These are phyloP conservation scores for Violaceomyces palustris DNA, from an alignment of 1,284 basidiomycete genomes.

Conservation along the genomic window DNA sequence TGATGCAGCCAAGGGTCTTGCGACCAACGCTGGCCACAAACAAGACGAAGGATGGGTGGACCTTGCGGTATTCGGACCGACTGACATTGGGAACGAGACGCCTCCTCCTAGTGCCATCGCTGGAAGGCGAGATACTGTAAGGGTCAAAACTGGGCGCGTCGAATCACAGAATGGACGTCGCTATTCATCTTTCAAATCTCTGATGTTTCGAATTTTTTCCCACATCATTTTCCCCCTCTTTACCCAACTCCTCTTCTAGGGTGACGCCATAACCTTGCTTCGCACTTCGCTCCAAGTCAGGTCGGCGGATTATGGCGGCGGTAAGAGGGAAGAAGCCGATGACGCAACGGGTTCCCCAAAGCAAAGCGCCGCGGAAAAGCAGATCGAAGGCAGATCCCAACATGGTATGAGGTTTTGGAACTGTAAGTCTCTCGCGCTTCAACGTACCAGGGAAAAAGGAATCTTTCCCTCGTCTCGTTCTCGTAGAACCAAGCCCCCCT, in stretches of 20 bases:
- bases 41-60: constrained; percentile 20
- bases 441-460: too few relatives aligned
- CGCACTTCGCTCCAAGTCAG: not conserved
- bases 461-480: too few relatives aligned
- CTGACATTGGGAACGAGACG: constrained; percentile 29
- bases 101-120: constrained; percentile 41
- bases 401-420: constrained; percentile 2
- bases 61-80: constrained; percentile 19
- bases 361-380: constrained; percentile 4
- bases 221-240: too few relatives aligned
- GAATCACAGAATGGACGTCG: not conserved
- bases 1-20: constrained; percentile 1
- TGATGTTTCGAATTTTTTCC: too few relatives aligned
- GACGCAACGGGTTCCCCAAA: not conserved
- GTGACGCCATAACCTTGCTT: constrained; percentile 4
- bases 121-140: constrained; percentile 39
- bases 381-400: not conserved
- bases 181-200: not conserved
- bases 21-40: constrained; percentile 3
- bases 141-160: too few relatives aligned
- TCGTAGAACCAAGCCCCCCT: too few relatives aligned
- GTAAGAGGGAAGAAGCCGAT: not conserved
- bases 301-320: not conserved
- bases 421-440: too few relatives aligned
- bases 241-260: not conserved